Conservation (phyloP, 2,329 filamentous ascomycete species). For the Blastomyces parvus region DNA sequence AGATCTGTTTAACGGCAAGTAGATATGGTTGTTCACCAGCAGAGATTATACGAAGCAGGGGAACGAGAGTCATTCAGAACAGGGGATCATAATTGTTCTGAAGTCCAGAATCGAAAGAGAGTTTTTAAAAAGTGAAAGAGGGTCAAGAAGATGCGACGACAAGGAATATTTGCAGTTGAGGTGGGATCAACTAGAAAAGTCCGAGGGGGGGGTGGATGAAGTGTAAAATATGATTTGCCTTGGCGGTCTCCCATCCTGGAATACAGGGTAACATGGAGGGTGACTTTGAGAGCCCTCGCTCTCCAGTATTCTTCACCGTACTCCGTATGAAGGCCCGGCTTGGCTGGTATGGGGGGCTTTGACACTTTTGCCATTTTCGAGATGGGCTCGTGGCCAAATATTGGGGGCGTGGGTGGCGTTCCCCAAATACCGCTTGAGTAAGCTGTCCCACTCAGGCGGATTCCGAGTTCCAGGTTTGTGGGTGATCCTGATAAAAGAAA, state of each 20-base stretch:
- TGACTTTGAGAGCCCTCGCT: background rate
- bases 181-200: background rate
- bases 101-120: background rate
- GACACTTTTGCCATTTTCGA: background rate
- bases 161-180: background rate
- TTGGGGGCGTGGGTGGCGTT: constrained; percentile 8
- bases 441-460: constrained; percentile 5
- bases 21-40: background rate
- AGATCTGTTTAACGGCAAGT: background rate
- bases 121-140: background rate
- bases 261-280: background rate
- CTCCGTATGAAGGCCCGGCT: constrained; percentile 1
- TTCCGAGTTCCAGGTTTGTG: constrained; percentile 7
- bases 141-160: background rate
- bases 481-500: background rate
- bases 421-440: constrained; percentile 5
- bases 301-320: background rate
- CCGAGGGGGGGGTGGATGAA: background rate
- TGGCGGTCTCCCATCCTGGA: background rate
- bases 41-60: background rate
- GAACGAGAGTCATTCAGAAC: background rate
- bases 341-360: background rate
- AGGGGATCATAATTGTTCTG: background rate
- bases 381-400: background rate
- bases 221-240: background rate